These are phyloP conservation scores for Backusella westeae DNA, from an alignment of 192 early-diverging fungal genomes.

Conservation along the genomic window DNA sequence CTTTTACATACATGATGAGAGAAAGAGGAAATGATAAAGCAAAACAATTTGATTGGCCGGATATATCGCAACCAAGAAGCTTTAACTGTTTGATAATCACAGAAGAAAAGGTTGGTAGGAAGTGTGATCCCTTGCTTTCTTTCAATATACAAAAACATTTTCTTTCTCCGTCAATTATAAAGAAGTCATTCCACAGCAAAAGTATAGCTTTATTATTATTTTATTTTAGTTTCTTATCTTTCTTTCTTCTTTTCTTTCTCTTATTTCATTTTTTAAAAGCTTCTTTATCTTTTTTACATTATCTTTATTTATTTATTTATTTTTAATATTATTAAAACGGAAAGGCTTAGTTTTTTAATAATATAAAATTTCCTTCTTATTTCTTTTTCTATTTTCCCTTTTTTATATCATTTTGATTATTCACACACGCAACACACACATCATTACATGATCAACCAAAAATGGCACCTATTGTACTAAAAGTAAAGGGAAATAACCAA, in stretches of 20 bases:
- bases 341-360: neutral
- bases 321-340: neutral
- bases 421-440: slow-evolving; percentile 4
- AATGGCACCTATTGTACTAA: slow-evolving; percentile 68
- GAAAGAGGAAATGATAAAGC: neutral
- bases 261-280: neutral
- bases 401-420: neutral
- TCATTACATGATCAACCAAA: neutral
- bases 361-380: neutral
- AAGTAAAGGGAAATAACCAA: slow-evolving; percentile 70
- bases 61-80: neutral
- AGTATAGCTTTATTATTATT: neutral
- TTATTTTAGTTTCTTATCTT: neutral
- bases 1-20: too few relatives aligned
- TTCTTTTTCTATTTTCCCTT: neutral
- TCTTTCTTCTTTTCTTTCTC: slow-evolving; percentile 4
- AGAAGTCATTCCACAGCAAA: slow-evolving; percentile 2
- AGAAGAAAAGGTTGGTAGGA: neutral
- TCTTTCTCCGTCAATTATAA: neutral
- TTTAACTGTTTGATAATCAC: neutral
- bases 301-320: neutral
- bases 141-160: neutral
- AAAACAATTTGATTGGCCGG: neutral
- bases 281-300: neutral
- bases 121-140: neutral